Evolutionary conservation across 2,329 filamentous ascomycete species (phyloP).

Genomic region (Ceratocystis ficicola): DNA sequence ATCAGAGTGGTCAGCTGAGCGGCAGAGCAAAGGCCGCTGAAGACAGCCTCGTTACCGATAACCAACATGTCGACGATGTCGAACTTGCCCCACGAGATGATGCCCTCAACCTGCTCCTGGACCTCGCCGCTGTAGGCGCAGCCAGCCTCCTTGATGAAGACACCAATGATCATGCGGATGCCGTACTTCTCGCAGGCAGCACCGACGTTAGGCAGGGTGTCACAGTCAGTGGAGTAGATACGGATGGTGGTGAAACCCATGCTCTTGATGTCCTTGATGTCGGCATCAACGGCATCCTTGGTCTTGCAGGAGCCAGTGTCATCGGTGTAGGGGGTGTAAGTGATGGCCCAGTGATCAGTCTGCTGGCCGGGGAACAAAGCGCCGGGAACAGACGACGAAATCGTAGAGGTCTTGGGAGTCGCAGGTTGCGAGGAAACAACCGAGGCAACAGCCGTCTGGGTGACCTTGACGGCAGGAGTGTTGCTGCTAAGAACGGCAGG

Average conservation of each 20-base stretch:
- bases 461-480: constrained; percentile 1
- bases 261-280: constrained; percentile 49
- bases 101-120: constrained; percentile 59
- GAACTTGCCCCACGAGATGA: constrained; percentile 63
- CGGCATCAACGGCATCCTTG: constrained; percentile 42
- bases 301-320: constrained; percentile 52
- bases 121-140: constrained; percentile 51
- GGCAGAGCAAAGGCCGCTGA: constrained; percentile 56
- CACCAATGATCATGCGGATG: constrained; percentile 70
- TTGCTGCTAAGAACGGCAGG: neutral
- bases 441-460: constrained; percentile 24
- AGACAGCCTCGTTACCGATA: constrained; percentile 83
- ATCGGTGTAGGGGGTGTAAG: constrained; percentile 63
- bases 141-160: constrained; percentile 63
- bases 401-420: constrained; percentile 24
- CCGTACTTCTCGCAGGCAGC: constrained; percentile 52
- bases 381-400: constrained; percentile 25
- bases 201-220: constrained; percentile 64
- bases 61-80: constrained; percentile 66
- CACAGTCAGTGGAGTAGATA: constrained; percentile 87
- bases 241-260: constrained; percentile 62
- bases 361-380: constrained; percentile 30
- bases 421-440: constrained; percentile 26
- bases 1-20: constrained; percentile 59
- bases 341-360: constrained; percentile 57